Evolutionary conservation across 768 basidiomycete genomes (phyloP).

Genomic region (Boletus rubescentipes): DNA sequence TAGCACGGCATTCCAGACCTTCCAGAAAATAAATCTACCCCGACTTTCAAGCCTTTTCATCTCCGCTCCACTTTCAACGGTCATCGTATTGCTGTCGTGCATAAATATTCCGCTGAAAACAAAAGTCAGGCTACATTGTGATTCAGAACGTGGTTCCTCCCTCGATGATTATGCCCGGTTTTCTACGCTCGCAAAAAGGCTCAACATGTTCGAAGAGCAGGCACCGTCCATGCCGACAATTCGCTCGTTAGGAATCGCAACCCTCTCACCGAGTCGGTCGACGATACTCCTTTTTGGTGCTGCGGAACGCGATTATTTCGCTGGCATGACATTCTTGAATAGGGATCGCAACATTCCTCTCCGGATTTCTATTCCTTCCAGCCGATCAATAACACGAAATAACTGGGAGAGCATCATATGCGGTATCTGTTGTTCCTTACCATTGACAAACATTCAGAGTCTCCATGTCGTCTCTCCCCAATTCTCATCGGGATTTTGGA

Average conservation of each 20-base stretch:
- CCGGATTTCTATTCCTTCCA: too few species aligned
- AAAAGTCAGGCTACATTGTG: neutral
- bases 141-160: too few species aligned
- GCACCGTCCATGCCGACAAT: neutral
- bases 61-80: constrained; percentile 4
- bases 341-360: neutral
- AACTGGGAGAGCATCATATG: too few species aligned
- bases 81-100: constrained; percentile 5
- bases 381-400: too few species aligned
- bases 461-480: neutral
- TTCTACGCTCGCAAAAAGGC: neutral
- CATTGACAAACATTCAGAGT: neutral
- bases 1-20: neutral
- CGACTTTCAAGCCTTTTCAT: constrained; percentile 9
- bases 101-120: constrained; percentile 2
- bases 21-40: neutral
- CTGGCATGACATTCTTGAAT: too few species aligned
- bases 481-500: too few species aligned
- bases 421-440: neutral
- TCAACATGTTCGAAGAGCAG: neutral
- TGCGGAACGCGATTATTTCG: too few species aligned
- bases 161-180: neutral
- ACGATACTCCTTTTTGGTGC: too few species aligned
- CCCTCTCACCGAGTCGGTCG: too few species aligned
- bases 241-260: neutral